phyloP scores from a whole-genome alignment of 140 eudicot genomes.

The Cichorium intybus region DNA sequence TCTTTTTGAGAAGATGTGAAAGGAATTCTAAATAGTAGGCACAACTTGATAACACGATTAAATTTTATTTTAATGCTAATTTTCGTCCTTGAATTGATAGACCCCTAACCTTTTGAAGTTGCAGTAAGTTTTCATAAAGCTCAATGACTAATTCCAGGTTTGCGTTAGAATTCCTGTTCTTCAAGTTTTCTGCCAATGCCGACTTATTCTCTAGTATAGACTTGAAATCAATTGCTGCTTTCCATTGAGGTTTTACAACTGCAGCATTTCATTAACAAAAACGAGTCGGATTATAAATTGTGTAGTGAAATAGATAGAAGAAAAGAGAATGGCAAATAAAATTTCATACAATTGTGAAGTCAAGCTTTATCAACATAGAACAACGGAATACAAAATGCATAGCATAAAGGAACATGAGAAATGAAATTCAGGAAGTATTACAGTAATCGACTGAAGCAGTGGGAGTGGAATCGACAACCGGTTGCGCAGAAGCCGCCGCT shows the following conservation, averaged over 20 bases:
- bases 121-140: conserved; percentile 56
- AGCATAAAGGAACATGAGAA: neutral
- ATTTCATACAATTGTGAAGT: neutral
- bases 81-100: conserved; percentile 7
- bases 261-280: conserved; percentile 5
- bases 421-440: conserved; percentile 12
- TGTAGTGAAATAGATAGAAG: neutral
- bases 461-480: conserved; percentile 35
- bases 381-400: neutral
- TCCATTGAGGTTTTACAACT: conserved; percentile 80
- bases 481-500: conserved; percentile 31
- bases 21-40: neutral
- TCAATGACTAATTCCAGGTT: conserved; percentile 71
- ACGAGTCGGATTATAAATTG: neutral
- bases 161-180: conserved; percentile 70
- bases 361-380: neutral
- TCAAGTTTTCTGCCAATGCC: conserved; percentile 60
- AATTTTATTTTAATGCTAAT: neutral
- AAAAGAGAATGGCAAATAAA: neutral
- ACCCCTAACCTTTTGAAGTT: conserved; percentile 83
- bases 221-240: conserved; percentile 90
- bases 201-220: conserved; percentile 80
- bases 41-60: neutral
- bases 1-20: conserved; percentile 3
- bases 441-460: conserved; percentile 34